Evolutionary conservation across 2,329 filamentous ascomycete genomes (phyloP), one percentile per base, ranked within the genome.

Genomic region (Colletotrichum navitas): DNA sequence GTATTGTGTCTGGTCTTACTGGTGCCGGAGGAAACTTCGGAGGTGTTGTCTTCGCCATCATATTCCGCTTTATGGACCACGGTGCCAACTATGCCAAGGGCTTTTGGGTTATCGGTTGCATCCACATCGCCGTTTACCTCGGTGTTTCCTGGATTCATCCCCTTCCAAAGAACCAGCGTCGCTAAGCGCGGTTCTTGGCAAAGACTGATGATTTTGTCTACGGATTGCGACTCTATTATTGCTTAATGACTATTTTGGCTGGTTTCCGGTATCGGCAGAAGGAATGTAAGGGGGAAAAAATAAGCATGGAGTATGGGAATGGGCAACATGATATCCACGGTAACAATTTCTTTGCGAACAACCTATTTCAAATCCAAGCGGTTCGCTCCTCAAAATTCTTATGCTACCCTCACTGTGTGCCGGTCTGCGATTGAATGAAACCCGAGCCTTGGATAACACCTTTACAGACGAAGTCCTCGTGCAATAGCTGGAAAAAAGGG

Each of bases 1-100:
- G 94, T 18, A 79, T 88, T 67, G 87, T 97, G 8, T 93, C 92
- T 1, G 94, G 94, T 16, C 84, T 93, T 45, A 92, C 94, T 0
- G 95, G 95, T 12, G 94, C 92, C 0, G 86, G 88, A 11, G 94
- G 95, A 1, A 98, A 97, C 77, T 81, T 97, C 12, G 95, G 95
- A 5, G 95, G 95, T 16, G 90, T 97, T 63, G 80, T 97, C 60
- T 97, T 96, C 77, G 92, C 94, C 26, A 89, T 97, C 78, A 89
- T 94, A 78, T 97, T 95, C 85, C 86, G 94, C 61, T 96, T 95
- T 81, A 83, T 85, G 80, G 82, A 82, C 66, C 85, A 88, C 60
- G 90, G 89, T 6, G 88, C 83, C 1, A 82, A 92, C 77, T 97
- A 94, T 77, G 89, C 85, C 14, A 90, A 86, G 79, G 89, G 89